Base-by-base conservation (phyloP, 1,284 basidiomycete genomes). In the Pyrrhoderma noxium region DNA sequence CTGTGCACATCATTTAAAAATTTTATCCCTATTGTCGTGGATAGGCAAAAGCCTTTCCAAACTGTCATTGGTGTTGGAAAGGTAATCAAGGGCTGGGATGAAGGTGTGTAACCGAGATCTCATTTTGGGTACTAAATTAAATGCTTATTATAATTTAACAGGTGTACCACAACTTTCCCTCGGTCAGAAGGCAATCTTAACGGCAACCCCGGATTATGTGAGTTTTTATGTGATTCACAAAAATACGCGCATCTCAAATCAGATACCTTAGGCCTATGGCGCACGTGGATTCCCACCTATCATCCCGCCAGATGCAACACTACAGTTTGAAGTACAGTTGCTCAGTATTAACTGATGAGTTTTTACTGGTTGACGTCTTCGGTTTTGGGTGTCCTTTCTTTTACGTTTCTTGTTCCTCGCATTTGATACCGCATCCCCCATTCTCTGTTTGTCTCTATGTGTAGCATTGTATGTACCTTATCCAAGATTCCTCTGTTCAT, bases 11-110 rank as follows among this genome's bases (percentile, higher is more conserved):
- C 13, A 3, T 37, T 31, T 16, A 8, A 19, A 7, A 13, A 31
- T 31, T 31, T 31, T 31, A 31, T 31, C 27, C 27, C 5, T 31
- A 31, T 11, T 31, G 27, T 35, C 31, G 14, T 36, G 22, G n/a
- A 19, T 56, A 86, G 85, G 46, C 67, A 69, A 0, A 8, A 8
- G 0, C 80, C 89, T 2, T 93, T 93, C 67, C 65, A 72, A 61
- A 90, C 87, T 19, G 64, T 76, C 62, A 93, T 94, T 59, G 89
- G 88, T 51, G 73, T 82, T 42, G 85, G 85, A 35, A 82, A 82
- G 65, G 89, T 93, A 51, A 93, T 93, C 70, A 84, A 76, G 65
- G 91, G 90, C 39, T 94, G 91, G 91, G 90, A 94, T 64, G 89
- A 93, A 69, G 89, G 90, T 88, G 62, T 5, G 27, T 11, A 31